phyloP scores from a whole-genome alignment of 1,139 yeast genomes.

The Geotrichum reessii region DNA sequence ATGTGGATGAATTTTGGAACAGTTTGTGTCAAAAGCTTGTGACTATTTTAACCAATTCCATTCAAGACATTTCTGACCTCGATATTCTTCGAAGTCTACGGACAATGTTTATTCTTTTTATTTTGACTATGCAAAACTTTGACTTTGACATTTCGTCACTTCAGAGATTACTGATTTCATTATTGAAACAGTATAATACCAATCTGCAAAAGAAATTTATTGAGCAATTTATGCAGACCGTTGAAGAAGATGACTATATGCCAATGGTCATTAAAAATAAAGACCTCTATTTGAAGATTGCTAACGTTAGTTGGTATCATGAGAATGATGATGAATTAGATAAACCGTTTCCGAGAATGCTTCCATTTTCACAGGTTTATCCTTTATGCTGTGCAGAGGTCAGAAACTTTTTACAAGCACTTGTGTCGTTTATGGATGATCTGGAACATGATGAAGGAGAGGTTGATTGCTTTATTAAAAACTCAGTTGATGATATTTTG shows the following conservation, averaged over 20 bases:
- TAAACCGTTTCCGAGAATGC: constrained; percentile 55
- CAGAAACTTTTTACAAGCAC: constrained; percentile 57
- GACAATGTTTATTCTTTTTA: constrained; percentile 61
- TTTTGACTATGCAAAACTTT: constrained; percentile 71
- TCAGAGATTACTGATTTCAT: constrained; percentile 54
- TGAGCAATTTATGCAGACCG: constrained; percentile 53
- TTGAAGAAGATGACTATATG: constrained; percentile 82
- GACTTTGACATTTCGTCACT: constrained; percentile 57
- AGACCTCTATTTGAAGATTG: constrained; percentile 56
- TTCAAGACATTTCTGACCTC: constrained; percentile 30
- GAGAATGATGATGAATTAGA: constrained; percentile 37
- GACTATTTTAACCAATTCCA: constrained; percentile 27
- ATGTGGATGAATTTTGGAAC: constrained; percentile 76
- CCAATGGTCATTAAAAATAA: constrained; percentile 65
- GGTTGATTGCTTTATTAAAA: constrained; percentile 39
- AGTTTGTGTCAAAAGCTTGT: constrained; percentile 43
- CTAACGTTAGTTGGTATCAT: constrained; percentile 66
- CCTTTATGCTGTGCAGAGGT: constrained; percentile 78
- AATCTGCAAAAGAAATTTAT: constrained; percentile 54
- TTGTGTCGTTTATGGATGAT: constrained; percentile 58
- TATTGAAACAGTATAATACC: constrained; percentile 59
- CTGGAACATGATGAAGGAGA: constrained; percentile 50
- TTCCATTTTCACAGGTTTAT: constrained; percentile 87
- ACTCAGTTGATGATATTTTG: constrained; percentile 63
- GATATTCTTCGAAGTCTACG: constrained; percentile 45